Conservation (phyloP, 1,284 basidiomycete species). For the Exobasidium rhododendri region DNA sequence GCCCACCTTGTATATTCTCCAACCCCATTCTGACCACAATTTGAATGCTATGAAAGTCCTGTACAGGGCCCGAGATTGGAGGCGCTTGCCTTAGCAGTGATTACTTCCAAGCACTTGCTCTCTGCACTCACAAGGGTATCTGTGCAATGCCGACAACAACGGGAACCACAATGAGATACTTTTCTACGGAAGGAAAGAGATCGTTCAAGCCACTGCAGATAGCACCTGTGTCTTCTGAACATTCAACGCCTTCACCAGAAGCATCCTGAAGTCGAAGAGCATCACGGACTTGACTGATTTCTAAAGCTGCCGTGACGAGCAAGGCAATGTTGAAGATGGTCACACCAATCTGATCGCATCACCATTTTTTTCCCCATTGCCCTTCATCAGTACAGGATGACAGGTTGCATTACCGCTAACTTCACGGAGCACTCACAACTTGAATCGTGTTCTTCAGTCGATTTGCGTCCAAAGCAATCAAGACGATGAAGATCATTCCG, state of each 20-base stretch:
- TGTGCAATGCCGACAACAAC: conserved; percentile 33
- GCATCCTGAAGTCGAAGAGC: conserved; percentile 32
- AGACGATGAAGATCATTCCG: conserved; percentile 37
- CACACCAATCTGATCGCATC: conserved; percentile 36
- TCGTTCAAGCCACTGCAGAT: conserved; percentile 21
- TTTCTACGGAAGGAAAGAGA: conserved; percentile 29
- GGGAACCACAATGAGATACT: conserved; percentile 37
- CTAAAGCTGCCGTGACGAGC: conserved; percentile 36
- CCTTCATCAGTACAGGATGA: too few relatives aligned
- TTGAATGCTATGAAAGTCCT: conserved; percentile 29
- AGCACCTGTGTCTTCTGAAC: conserved; percentile 16
- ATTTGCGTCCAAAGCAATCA: conserved; percentile 40
- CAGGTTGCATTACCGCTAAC: too few relatives aligned
- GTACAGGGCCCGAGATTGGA: too few relatives aligned
- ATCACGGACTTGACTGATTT: conserved; percentile 38
- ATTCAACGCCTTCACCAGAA: conserved; percentile 24
- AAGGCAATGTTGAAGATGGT: conserved; percentile 43
- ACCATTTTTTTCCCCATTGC: too few relatives aligned
- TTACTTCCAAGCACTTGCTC: too few relatives aligned
- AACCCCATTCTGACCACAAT: conserved; percentile 45
- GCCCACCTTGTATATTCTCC: conserved; percentile 35
- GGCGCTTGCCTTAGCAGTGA: too few relatives aligned
- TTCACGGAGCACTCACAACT: conserved; percentile 11
- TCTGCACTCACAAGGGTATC: conserved; percentile 21
- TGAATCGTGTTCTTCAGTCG: conserved; percentile 47